Evolutionary conservation across 116 monocot genomes (phyloP).

Genomic region (Phalaenopsis hybrid): DNA sequence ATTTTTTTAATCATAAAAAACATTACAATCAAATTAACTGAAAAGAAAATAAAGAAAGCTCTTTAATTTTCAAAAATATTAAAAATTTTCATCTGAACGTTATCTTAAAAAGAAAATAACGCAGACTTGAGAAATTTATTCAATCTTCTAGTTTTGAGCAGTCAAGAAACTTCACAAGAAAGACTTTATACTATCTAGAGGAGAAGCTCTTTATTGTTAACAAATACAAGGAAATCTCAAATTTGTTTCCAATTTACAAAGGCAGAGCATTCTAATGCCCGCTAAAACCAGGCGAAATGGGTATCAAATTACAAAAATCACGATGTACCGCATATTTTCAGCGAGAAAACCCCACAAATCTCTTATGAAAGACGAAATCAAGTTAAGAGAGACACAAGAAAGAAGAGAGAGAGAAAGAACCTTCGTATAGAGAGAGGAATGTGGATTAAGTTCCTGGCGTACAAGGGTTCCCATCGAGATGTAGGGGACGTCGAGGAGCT

Average conservation of each 20-base stretch:
- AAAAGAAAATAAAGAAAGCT: too few species aligned
- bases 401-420: constrained; percentile 16
- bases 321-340: not conserved
- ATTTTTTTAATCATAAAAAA: too few species aligned
- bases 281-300: not conserved
- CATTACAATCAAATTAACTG: too few species aligned
- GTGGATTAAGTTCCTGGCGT: constrained; percentile 63
- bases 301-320: not conserved
- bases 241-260: not conserved
- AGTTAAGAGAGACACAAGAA: not conserved
- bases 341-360: not conserved
- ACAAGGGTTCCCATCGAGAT: constrained; percentile 83
- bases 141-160: not conserved
- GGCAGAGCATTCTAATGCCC: not conserved
- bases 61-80: too few species aligned
- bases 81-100: too few species aligned
- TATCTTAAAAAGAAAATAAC: too few species aligned
- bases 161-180: not conserved
- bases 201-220: not conserved
- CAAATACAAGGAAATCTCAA: not conserved
- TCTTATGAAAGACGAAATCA: not conserved
- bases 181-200: not conserved
- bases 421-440: constrained; percentile 73
- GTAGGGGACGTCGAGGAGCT: constrained; percentile 65
- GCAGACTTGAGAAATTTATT: not conserved